A percentile compares a stretch with the other conserved stretches of the same genome.
Conservation (phyloP, 768 basidiomycete genomes). For the Hirschioporus abietinus region DNA sequence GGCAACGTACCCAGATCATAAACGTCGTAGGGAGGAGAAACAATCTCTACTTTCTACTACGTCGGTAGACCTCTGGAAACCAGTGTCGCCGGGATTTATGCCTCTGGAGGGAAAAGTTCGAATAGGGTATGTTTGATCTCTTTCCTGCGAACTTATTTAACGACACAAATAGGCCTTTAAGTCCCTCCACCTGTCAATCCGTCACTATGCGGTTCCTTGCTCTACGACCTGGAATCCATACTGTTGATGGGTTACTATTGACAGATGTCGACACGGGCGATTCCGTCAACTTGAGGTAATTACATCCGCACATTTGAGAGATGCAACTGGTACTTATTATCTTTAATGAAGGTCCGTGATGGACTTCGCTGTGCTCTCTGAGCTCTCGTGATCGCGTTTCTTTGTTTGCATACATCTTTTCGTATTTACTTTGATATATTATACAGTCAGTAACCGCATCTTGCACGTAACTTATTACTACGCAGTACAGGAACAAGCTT, state of each 20-base stretch:
- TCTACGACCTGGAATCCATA: conserved; percentile 72
- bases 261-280: conserved; percentile 72
- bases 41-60: conserved; percentile 13
- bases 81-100: conserved; percentile 53
- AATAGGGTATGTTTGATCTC: conserved; percentile 57
- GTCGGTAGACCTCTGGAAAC: conserved; percentile 22
- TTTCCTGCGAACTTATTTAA: conserved; percentile 5
- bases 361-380: conserved; percentile 53
- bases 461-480: not conserved
- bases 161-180: conserved; percentile 50
- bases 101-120: conserved; percentile 75
- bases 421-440: not conserved
- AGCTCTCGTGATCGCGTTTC: not conserved
- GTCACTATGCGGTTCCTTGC: conserved; percentile 85
- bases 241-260: conserved; percentile 64
- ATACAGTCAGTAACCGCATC: not conserved
- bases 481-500: not conserved
- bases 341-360: conserved; percentile 53
- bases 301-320: conserved; percentile 4
- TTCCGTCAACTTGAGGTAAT: conserved; percentile 68
- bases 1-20: conserved; percentile 57
- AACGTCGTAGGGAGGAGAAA: conserved; percentile 37
- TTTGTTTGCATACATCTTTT: not conserved
- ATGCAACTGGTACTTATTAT: conserved; percentile 6
- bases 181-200: conserved; percentile 79